Conservation (phyloP, 1,284 basidiomycete genomes). For the Tilletia setariae region DNA sequence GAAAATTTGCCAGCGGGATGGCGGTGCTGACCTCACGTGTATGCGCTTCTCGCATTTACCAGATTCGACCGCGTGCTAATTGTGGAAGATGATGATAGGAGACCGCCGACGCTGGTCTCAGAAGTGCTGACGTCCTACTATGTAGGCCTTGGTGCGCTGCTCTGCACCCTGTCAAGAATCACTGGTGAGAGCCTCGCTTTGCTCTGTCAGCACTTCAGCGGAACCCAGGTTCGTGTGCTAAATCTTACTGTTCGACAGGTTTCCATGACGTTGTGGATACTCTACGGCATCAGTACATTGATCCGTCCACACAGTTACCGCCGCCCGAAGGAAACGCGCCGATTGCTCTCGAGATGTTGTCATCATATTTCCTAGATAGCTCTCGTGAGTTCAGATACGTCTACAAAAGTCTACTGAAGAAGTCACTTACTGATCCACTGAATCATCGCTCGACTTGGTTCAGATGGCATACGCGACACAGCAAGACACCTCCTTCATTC, state of each 20-base stretch:
- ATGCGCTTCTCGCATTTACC: background rate
- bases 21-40: too few relatives aligned
- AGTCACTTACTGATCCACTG: too few relatives aligned
- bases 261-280: slow-evolving; percentile 6
- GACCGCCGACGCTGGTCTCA: background rate
- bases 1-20: too few relatives aligned
- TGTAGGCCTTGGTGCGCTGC: background rate
- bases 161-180: background rate
- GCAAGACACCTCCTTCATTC: slow-evolving; percentile 69
- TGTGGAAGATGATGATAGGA: background rate
- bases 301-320: background rate
- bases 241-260: background rate
- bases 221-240: background rate
- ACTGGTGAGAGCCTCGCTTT: background rate
- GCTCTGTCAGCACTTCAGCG: background rate
- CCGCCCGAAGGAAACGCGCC: background rate
- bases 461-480: slow-evolving; percentile 1
- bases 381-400: slow-evolving; percentile 31
- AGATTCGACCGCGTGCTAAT: background rate
- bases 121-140: slow-evolving; percentile 12
- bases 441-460: too few relatives aligned
- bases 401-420: too few relatives aligned
- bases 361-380: slow-evolving; percentile 20
- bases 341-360: slow-evolving; percentile 17
- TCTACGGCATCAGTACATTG: background rate